Base-by-base conservation (phyloP, 2,329 filamentous ascomycete genomes). In the Drechmeria coniospora region DNA sequence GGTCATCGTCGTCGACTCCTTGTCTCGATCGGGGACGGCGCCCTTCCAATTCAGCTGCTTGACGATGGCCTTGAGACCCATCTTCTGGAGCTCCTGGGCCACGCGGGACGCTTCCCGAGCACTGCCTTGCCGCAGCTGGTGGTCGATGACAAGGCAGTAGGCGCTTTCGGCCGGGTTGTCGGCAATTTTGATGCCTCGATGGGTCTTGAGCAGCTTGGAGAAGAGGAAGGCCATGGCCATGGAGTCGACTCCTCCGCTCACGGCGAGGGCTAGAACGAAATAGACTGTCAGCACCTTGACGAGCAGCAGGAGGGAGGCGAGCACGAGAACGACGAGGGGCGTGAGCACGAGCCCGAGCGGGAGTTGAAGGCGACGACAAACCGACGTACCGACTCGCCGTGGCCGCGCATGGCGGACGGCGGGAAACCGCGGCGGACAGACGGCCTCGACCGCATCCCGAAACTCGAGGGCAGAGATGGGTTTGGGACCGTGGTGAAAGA, bases 241-340 rank as follows among this genome's bases (percentile, higher is more conserved):
- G n/a, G 87, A 95, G 52, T 98, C 90, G 21, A 90, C 80, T 6
- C 90, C 90, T 15, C 90, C 90, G 45, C 86, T 94, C 35, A 95
- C 62, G 11, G 86, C 90, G 33, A 95, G 58, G 29, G 67, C 77
- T 81, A 14, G 7, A 19, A 17, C 9, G n/a, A 19, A 22, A 30
- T 19, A 22, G 23, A 23, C 28, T 25, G 28, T 20, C 30, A 20
- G 7, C 9, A 8, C 8, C n/a, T 9, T 15, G 4, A 6, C 11
- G 16, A 27, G 17, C 18, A 15, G n/a, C n/a, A n/a, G n/a, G n/a
- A n/a, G n/a, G n/a, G n/a, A n/a, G n/a, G n/a, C n/a, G n/a, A n/a
- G n/a, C n/a, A n/a, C n/a, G n/a, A n/a, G n/a, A n/a, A n/a, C n/a
- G n/a, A n/a, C n/a, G n/a, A n/a, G n/a, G n/a, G n/a, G n/a, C n/a